Percentiles rank a stretch among this genome's conserved stretches.
Evolutionary conservation across 2,329 filamentous ascomycete species (phyloP).

Genomic region (Diaporthe sp.): DNA sequence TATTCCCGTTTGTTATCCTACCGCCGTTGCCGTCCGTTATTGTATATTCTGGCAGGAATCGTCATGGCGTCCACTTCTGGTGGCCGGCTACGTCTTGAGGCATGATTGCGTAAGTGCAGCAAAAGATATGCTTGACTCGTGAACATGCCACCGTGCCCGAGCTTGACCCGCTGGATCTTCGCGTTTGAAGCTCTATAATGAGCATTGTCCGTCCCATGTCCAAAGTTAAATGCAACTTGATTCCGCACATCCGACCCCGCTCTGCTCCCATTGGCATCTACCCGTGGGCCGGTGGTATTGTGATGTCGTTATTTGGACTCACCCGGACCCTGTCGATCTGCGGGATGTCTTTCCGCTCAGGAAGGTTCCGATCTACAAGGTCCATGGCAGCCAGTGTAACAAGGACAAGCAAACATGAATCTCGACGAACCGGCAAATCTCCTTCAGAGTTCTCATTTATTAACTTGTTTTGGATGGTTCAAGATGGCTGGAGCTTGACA

Average conservation of each 20-base stretch:
- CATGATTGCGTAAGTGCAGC: background rate
- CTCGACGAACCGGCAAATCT: background rate
- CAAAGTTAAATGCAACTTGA: constrained; percentile 6
- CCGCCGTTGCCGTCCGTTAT: background rate
- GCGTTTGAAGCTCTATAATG: constrained; percentile 11
- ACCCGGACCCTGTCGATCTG: constrained; percentile 10
- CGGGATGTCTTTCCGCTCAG: background rate
- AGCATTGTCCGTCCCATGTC: constrained; percentile 19
- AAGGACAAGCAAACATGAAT: background rate
- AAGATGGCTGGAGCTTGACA: background rate
- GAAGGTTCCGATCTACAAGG: constrained; percentile 18
- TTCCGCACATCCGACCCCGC: constrained; percentile 21
- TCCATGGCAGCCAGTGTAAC: background rate
- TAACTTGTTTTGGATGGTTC: background rate
- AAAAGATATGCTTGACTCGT: constrained; percentile 5
- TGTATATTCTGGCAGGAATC: background rate
- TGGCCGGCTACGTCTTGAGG: background rate
- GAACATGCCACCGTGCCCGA: constrained; percentile 6
- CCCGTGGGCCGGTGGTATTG: background rate
- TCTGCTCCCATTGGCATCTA: constrained; percentile 5
- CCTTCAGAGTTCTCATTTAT: background rate
- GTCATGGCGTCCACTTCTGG: background rate
- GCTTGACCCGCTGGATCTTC: constrained; percentile 28
- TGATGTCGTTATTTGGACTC: constrained; percentile 18
- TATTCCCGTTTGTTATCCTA: background rate